A percentile compares a stretch with the other conserved stretches of the same genome.
Conservation (phyloP, 768 basidiomycete species). For the Amyloporia xantha region DNA sequence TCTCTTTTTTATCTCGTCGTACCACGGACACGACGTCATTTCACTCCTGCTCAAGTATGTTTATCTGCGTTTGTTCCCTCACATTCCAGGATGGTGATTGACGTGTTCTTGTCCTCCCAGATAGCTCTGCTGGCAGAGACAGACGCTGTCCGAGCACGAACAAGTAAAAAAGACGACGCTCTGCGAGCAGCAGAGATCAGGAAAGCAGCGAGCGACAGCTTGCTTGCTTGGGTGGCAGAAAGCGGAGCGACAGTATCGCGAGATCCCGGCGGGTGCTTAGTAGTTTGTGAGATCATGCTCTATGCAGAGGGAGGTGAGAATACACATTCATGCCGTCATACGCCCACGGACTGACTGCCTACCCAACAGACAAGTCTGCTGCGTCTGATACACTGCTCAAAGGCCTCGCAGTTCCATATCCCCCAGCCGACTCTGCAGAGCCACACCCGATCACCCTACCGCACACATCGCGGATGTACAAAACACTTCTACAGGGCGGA, state of each 20-base stretch:
- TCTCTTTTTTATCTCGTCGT: conserved; percentile 77
- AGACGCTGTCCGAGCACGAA: conserved; percentile 56
- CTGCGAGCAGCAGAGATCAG: conserved; percentile 66
- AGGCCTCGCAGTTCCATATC: conserved; percentile 50
- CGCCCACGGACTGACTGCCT: neutral
- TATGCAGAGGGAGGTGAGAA: conserved; percentile 75
- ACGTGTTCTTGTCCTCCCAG: conserved; percentile 28
- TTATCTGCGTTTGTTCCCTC: neutral
- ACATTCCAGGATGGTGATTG: no score
- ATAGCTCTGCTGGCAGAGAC: conserved; percentile 68
- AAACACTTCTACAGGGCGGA: conserved; percentile 85
- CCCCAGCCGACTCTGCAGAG: conserved; percentile 39
- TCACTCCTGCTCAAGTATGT: conserved; percentile 56
- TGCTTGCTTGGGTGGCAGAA: conserved; percentile 64
- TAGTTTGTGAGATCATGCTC: conserved; percentile 79
- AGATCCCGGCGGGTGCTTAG: conserved; percentile 75
- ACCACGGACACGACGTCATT: conserved; percentile 80
- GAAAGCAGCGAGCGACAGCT: conserved; percentile 62
- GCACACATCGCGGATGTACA: conserved; percentile 80
- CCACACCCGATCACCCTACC: conserved; percentile 76
- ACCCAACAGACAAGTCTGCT: conserved; percentile 57
- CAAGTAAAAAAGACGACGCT: conserved; percentile 76
- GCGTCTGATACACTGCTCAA: conserved; percentile 56
- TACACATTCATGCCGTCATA: neutral
- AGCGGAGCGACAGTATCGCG: conserved; percentile 55